These are phyloP conservation scores for Scenedesmus sp. DNA, from an alignment of 163 green algal genomes.

Conservation along the genomic window DNA sequence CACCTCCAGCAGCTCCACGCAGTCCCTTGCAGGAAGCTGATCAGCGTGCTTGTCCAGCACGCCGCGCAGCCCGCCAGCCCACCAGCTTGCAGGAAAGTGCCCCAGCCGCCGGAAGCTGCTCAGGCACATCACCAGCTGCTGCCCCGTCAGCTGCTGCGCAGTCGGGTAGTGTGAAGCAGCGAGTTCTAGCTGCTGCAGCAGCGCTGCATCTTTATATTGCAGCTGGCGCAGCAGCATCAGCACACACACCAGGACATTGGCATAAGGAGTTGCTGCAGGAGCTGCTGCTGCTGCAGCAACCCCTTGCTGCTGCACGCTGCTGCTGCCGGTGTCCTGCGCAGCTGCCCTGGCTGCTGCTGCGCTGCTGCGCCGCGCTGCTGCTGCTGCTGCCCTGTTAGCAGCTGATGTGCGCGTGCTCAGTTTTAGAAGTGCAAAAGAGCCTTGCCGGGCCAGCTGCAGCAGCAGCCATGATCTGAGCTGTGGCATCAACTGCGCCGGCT, in stretches of 20 bases:
- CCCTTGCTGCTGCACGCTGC: not conserved
- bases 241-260: not conserved
- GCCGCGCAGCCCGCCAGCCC: not conserved
- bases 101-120: conserved; percentile 19
- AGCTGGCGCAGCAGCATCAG: conserved; percentile 9
- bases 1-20: conserved; percentile 26
- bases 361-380: not conserved
- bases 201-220: not conserved
- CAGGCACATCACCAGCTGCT: conserved; percentile 36
- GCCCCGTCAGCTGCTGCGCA: conserved; percentile 13
- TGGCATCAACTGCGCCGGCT: conserved; percentile 4
- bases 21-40: not conserved
- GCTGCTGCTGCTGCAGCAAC: not conserved
- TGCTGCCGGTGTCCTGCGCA: not conserved
- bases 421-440: conserved; percentile 7
- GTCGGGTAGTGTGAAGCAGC: not conserved
- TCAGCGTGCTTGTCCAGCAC: not conserved
- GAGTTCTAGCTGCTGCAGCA: conserved; percentile 27
- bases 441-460: not conserved
- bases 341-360: not conserved
- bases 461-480: conserved; percentile 19
- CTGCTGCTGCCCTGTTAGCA: conserved; percentile 9
- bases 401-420: not conserved
- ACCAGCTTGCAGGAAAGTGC: conserved; percentile 8
- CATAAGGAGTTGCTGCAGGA: not conserved